Conservation (phyloP, 2,329 filamentous ascomycete species). For the Cladophialophora yegresii region DNA sequence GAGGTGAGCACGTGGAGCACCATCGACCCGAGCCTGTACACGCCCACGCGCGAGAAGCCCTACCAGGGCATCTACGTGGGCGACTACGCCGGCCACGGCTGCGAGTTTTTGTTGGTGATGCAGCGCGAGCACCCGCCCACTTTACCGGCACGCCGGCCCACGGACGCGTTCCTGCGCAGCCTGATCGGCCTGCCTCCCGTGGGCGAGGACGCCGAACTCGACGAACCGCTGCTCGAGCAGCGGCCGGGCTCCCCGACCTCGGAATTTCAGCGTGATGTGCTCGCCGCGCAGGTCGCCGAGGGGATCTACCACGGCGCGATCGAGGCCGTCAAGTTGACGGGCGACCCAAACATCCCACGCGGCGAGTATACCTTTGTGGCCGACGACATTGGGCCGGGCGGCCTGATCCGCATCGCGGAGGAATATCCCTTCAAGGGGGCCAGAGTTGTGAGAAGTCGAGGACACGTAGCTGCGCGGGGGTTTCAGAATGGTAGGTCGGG, state of each 20-base stretch:
- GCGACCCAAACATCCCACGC: conserved; percentile 84
- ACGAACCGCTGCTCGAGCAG: neutral
- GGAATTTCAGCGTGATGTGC: conserved; percentile 8
- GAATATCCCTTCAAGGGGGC: conserved; percentile 73
- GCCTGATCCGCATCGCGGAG: conserved; percentile 64
- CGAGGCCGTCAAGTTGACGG: conserved; percentile 86
- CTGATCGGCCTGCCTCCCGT: conserved; percentile 13
- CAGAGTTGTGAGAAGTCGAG: conserved; percentile 70
- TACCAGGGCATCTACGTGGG: conserved; percentile 92
- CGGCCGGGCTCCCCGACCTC: neutral
- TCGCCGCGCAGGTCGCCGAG: conserved; percentile 15
- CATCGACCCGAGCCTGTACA: conserved; percentile 73
- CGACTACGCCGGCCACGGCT: conserved; percentile 84
- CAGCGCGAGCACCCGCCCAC: conserved; percentile 64
- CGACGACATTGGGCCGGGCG: conserved; percentile 70
- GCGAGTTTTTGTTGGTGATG: conserved; percentile 80
- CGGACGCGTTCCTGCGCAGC: conserved; percentile 14
- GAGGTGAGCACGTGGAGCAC: conserved; percentile 68
- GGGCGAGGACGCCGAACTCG: conserved; percentile 4
- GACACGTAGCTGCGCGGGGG: conserved; percentile 74
- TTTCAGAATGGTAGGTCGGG: conserved; percentile 68
- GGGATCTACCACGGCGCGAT: conserved; percentile 59
- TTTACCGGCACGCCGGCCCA: conserved; percentile 45
- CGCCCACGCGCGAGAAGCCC: conserved; percentile 74
- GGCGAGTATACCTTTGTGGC: conserved; percentile 81